Percentiles rank a stretch among this genome's conserved stretches.
Evolutionary conservation across 2,329 filamentous ascomycete species (phyloP).

Genomic region (Periconia sp.): DNA sequence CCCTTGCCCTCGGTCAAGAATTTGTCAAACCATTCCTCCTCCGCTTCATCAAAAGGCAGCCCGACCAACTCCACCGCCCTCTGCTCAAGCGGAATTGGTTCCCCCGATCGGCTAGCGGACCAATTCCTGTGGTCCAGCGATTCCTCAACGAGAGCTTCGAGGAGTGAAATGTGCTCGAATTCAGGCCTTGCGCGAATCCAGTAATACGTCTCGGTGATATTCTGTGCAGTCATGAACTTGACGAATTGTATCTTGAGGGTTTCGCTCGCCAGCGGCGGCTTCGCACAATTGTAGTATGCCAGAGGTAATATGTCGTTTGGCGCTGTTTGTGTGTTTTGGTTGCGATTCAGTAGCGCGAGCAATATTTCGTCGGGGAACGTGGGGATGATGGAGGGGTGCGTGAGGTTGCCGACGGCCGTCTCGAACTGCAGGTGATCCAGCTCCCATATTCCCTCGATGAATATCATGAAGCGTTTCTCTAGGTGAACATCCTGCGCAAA

Average conservation of each 20-base stretch:
- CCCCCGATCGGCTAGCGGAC: slow-evolving; percentile 13
- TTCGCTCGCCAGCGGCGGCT: slow-evolving; percentile 71
- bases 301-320: slow-evolving; percentile 63
- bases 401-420: slow-evolving; percentile 73
- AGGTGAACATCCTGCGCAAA: slow-evolving; percentile 71
- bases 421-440: slow-evolving; percentile 74
- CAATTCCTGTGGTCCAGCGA: slow-evolving; percentile 28
- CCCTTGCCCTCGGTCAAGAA: slow-evolving; percentile 70
- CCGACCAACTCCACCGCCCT: slow-evolving; percentile 73
- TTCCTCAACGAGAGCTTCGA: slow-evolving; percentile 66
- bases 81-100: slow-evolving; percentile 50
- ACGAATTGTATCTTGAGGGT: slow-evolving; percentile 72
- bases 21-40: slow-evolving; percentile 77
- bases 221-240: slow-evolving; percentile 69
- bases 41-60: slow-evolving; percentile 71
- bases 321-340: slow-evolving; percentile 17
- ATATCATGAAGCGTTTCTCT: slow-evolving; percentile 77
- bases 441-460: slow-evolving; percentile 83
- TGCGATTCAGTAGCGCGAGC: slow-evolving; percentile 64
- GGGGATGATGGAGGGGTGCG: slow-evolving; percentile 78
- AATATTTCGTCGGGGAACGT: slow-evolving; percentile 87
- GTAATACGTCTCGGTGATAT: slow-evolving; percentile 73
- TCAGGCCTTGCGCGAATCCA: slow-evolving; percentile 72
- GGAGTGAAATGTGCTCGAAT: slow-evolving; percentile 66
- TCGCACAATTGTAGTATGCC: slow-evolving; percentile 78